Evolutionary conservation across 2,329 filamentous ascomycete species (phyloP), one percentile per base, ranked within the genome.

Genomic region (Fusarium phyllophilum): DNA sequence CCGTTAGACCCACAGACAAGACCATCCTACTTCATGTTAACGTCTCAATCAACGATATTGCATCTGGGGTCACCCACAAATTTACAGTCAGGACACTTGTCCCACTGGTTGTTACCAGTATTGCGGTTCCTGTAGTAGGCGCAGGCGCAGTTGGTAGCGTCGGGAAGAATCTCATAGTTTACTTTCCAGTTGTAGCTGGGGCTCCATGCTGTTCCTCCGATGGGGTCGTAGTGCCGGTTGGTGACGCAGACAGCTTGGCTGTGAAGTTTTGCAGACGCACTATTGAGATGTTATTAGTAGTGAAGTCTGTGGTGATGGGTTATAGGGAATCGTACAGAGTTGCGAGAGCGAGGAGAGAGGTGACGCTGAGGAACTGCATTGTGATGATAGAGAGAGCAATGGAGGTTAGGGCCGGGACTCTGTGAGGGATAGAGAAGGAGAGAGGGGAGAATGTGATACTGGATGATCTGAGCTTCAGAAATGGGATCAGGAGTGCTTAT

Each of bases 21-120:
- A 8, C 72, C 72, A 13, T 74, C 72, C 72, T 74, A 26, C 1
- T 10, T 31, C 8, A 9, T 39, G 13, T 62, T 45, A 38, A 26
- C 15, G 1, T 6, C 17, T 15, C 6, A 9, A 6, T 15, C 5
- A 14, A 8, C 14, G 8, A 29, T 2, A 20, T 15, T 9, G 2
- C 0, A 3, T 4, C 6, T 13, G 8, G 17, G 2, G 1, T 9
- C 4, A 20, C 64, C 31, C 29, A 75, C 72, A 56, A 75, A 74
- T 3, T 36, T 44, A 11, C 72, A 74, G n/a, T 75, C 72, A 18
- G 72, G 72, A 49, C 72, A 74, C 14, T 54, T 39, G 8, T 74
- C 68, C 72, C 68, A 74, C 46, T 74, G 61, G 0, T 70, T 61
- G 7, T 58, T 52, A 4, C 72, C 72, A 8, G 68, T 66, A 45